Evolutionary conservation across 2,329 filamentous ascomycete genomes (phyloP).

Genomic region (Gremmenia infestans): DNA sequence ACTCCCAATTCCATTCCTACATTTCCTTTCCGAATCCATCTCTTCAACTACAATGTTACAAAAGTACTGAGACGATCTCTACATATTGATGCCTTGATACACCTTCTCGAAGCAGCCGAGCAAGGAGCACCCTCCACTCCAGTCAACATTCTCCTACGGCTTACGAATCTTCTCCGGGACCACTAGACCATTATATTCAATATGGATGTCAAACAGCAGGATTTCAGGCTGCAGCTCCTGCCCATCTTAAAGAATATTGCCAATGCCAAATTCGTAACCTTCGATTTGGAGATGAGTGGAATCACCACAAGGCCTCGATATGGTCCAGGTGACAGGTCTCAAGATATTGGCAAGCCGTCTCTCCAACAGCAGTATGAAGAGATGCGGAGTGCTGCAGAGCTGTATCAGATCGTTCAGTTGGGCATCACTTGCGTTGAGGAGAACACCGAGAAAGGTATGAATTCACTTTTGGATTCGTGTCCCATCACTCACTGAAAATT

Average conservation of each 20-base stretch:
- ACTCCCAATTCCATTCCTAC: no score
- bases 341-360: slow-evolving; percentile 40
- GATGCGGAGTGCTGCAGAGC: slow-evolving; percentile 53
- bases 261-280: slow-evolving; percentile 54
- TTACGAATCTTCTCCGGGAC: no score
- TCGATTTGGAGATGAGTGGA: slow-evolving; percentile 65
- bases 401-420: slow-evolving; percentile 60
- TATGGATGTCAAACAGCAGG: slow-evolving; percentile 52
- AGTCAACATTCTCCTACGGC: neutral
- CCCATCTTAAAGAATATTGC: slow-evolving; percentile 53
- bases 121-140: neutral
- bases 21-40: no score
- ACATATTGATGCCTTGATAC: no score
- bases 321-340: slow-evolving; percentile 24
- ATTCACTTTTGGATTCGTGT: neutral
- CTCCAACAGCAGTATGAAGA: slow-evolving; percentile 59
- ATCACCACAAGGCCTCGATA: slow-evolving; percentile 41
- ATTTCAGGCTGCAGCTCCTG: slow-evolving; percentile 47
- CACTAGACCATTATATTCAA: slow-evolving; percentile 4
- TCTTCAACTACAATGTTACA: no score
- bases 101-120: no score
- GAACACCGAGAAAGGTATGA: slow-evolving; percentile 43
- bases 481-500: slow-evolving; percentile 8
- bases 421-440: slow-evolving; percentile 63
- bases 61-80: no score